Evolutionary conservation across 2,329 filamentous ascomycete species (phyloP), one percentile per base, ranked within the genome.

Genomic region (Botrytis cinerea): DNA sequence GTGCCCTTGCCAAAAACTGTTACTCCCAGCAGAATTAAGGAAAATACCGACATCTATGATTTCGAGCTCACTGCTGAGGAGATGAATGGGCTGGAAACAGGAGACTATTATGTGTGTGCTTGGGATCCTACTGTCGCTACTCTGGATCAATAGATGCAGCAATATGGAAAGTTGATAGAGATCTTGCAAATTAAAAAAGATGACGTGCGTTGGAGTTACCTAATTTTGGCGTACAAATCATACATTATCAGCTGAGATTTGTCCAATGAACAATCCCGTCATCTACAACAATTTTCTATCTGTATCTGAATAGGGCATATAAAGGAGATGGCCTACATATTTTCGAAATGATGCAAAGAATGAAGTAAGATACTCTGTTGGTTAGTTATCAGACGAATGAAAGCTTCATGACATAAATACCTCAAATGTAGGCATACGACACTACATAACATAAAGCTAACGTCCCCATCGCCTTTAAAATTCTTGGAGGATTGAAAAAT

Each of bases 1-100:
- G 86, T 92, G 48, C 92, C 92, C 63, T 83, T 94, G 75, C 91
- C 92, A 35, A 94, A 94, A 86, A 93, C 90, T 74, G 91, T 91
- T 68, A 91, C 88, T 7, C 86, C 89, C 0, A 87, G 86, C 45
- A 86, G 92, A 20, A 93, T 94, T 75, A 83, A 85, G 74, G 87
- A 90, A 80, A 95, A 94, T 78, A 82, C 86, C 0, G 82, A 82
- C 4, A 74, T 89, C 20, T 90, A 84, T 78, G 86, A 87, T 77
- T 90, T 90, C 79, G 85, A 88, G 78, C 78, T 90, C 73, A 84
- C 84, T 0, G 81, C 83, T n/a, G 86, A 86, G 62, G 88, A 90
- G 74, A 83, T 89, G 73, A 82, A 83, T 71, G 82, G 81, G 63
- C 76, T 90, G 38, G 83, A 86, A 73, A 87, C 85, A 0, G 81